These are phyloP conservation scores for Colletotrichum noveboracense DNA, from an alignment of 2,329 filamentous ascomycete genomes.

Conservation along the genomic window DNA sequence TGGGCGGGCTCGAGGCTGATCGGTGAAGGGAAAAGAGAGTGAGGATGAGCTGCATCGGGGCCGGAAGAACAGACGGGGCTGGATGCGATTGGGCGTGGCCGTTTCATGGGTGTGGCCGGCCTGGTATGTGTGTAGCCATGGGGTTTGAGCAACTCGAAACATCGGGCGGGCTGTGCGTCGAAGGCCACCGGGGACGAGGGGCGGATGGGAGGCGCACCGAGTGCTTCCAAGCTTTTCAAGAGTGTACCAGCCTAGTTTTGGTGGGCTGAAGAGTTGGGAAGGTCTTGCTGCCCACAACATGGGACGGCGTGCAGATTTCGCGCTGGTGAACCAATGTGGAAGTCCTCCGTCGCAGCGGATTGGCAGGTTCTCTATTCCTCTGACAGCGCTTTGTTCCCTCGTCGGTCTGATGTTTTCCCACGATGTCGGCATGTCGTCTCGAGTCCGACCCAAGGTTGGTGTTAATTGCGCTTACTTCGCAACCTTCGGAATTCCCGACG, in stretches of 20 bases:
- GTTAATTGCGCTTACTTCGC: neutral
- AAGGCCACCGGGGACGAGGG: neutral
- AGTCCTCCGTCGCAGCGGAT: neutral
- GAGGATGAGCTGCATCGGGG: neutral
- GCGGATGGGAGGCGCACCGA: neutral
- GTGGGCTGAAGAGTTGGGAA: neutral
- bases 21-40: neutral
- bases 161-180: conserved; percentile 12
- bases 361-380: neutral
- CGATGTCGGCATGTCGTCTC: neutral
- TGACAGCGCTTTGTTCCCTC: neutral
- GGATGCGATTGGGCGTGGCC: conserved; percentile 5
- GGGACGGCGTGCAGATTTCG: neutral
- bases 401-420: neutral
- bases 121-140: neutral
- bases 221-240: neutral
- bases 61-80: neutral
- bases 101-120: neutral
- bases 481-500: neutral
- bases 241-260: neutral
- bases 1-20: neutral
- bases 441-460: neutral
- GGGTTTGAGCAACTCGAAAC: conserved; percentile 1
- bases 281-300: neutral
- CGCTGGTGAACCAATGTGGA: conserved; percentile 11